Base-by-base conservation (phyloP, 1,139 yeast species). In the Tardiomyces depauwii region DNA sequence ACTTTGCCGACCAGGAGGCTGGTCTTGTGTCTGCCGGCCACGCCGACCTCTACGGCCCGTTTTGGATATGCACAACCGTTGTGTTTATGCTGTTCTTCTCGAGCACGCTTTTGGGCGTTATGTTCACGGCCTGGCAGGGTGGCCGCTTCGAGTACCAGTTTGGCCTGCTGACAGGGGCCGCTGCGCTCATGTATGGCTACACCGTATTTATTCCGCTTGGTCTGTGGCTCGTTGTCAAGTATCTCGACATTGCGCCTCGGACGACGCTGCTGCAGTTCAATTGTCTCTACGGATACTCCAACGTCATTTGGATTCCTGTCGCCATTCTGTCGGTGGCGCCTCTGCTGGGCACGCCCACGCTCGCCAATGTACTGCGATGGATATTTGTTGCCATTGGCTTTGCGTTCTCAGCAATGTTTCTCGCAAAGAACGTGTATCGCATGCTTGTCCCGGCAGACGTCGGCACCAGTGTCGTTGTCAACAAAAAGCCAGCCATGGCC, bases 21-120 rank as follows among this genome's bases (percentile, higher is more conserved):
- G 62, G 65, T 4, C 72, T 80, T 2, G 55, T 57, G 21, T 57
- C 61, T 44, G 66, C 63, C 21, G 56, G 54, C 27, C 45, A 52
- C 25, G 72, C 74, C 1, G 95, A 86, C 58, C 65, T 86, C 45
- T 86, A 85, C 58, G 95, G 95, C 1, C 83, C 88, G 25, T 69
- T 85, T 41, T 86, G 95, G 95, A 78, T 86, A 42, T 82, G 88
- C 12, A 86, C 87, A 0, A 82, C 94, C 0, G 75, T 84, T 46
- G 78, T 84, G 1, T 79, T 83, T 52, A 68, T 80, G 40, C 70
- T 85, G 62, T 86, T 85, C 65, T 82, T 85, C 49, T 74, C 88
- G 45, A 76, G 85, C 38, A 82, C 95, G 38, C 71, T 60, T 55
- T 76, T 68, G 56, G 85, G 84, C 48, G 70, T 63, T 63, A 67